A percentile compares a stretch with the other conserved stretches of the same genome.
Conservation (phyloP, 2,329 filamentous ascomycete genomes). For the Akanthomyces dipterigenus region DNA sequence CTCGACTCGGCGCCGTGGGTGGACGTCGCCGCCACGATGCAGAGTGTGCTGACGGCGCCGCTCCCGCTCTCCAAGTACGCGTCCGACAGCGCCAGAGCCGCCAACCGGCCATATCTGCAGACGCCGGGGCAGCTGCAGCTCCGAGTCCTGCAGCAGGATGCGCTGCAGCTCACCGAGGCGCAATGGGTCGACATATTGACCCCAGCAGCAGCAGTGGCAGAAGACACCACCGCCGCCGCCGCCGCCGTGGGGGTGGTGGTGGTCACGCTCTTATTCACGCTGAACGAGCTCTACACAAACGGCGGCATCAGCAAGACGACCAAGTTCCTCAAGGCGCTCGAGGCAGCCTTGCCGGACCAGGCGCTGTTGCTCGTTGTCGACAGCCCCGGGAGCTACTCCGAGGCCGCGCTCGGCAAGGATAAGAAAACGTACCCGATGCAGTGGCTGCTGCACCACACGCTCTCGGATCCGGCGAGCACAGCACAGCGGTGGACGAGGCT, state of each 20-base stretch:
- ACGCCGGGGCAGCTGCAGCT: constrained; percentile 29
- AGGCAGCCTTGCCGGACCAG: constrained; percentile 46
- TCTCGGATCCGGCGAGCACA: constrained; percentile 43
- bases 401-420: constrained; percentile 60
- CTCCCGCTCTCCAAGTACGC: constrained; percentile 47
- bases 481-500: constrained; percentile 64
- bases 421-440: constrained; percentile 80
- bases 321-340: constrained; percentile 64
- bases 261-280: constrained; percentile 83
- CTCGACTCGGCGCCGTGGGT: constrained; percentile 80
- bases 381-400: constrained; percentile 89
- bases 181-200: constrained; percentile 24
- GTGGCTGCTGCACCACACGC: constrained; percentile 79
- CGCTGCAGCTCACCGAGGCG: constrained; percentile 34
- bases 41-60: constrained; percentile 45
- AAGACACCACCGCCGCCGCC: constrained; percentile 25
- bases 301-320: constrained; percentile 70
- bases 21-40: constrained; percentile 52
- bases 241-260: too few species aligned
- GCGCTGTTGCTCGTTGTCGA: constrained; percentile 80
- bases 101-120: constrained; percentile 38
- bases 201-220: not conserved
- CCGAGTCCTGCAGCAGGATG: constrained; percentile 42
- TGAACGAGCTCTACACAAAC: constrained; percentile 87
- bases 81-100: constrained; percentile 36